Evolutionary conservation across 164 flowering plant genomes (phyloP), one percentile per base, ranked within the genome.

Genomic region (Stephania yunnanensis): DNA sequence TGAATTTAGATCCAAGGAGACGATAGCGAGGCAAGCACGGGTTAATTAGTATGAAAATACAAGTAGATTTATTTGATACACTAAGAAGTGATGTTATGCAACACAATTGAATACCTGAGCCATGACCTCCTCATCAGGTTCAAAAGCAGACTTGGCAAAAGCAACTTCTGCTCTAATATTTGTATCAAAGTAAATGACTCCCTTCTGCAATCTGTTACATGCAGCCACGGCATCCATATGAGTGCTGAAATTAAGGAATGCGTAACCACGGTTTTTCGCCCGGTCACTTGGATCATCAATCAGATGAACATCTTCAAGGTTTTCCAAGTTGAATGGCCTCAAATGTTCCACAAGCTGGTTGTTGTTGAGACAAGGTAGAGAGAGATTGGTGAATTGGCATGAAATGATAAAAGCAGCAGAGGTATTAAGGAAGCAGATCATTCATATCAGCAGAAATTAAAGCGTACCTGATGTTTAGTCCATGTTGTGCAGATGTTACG

Each of bases 151-250:
- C 67, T 72, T 74, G 29, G 84, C 80, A 75, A 82, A 82, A 46
- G 84, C 80, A 48, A 82, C 75, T 30, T 82, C 80, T 45, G 72
- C 80, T 45, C 77, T 79, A 19, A 46, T 69, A 65, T 74, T 10
- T 68, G 76, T 77, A n/a, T 82, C 84, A 69, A 82, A 79, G 74
- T 46, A 77, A 30, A 75, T 42, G 45, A 67, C 70, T 77, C 74
- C 72, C 70, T 77, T 82, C 46, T 79, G 84, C 19, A 82, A 71
- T 25, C 73, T 79, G 61, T 46, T 69, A 65, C 76, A 82, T 5
- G 84, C 84, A 74, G 78, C 73, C 36, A 82, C 82, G 29, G 80
- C 84, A 79, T 82, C 84, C 80, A 79, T 79, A 70, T 79, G 84
- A 65, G 82, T 77, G 71, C 80, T 72, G 72, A 82, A 82, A 29